A percentile compares a stretch with the other conserved stretches of the same genome.
phyloP scores from a whole-genome alignment of 2,329 filamentous ascomycete species.

The Colletotrichum simmondsii region DNA sequence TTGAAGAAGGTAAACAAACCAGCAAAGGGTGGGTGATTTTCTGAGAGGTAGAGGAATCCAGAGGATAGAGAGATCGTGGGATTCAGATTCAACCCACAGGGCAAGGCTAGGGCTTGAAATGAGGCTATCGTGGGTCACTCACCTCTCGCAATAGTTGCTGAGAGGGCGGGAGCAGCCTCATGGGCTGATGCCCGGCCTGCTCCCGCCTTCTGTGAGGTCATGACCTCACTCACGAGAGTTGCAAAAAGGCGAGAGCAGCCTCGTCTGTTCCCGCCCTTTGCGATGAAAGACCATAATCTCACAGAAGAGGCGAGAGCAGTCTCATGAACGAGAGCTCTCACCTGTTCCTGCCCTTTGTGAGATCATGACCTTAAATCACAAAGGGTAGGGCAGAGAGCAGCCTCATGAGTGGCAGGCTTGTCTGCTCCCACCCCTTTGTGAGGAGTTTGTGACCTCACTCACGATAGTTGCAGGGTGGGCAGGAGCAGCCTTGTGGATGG shows the following conservation, averaged over 20 bases:
- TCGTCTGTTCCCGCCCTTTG: too few relatives aligned
- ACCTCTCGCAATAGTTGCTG: background rate
- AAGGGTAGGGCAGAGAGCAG: too few relatives aligned
- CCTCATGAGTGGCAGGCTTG: too few relatives aligned
- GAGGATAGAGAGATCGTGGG: background rate
- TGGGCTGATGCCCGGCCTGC: background rate
- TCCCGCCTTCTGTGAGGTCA: background rate
- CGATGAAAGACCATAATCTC: too few relatives aligned
- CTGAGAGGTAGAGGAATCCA: background rate
- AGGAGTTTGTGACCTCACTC: background rate
- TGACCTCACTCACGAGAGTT: background rate
- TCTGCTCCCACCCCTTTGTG: too few relatives aligned
- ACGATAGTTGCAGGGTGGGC: background rate
- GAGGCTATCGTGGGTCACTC: background rate
- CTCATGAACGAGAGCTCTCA: too few relatives aligned
- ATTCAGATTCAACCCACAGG: background rate
- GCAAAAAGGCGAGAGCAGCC: too few relatives aligned
- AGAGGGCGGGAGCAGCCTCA: background rate
- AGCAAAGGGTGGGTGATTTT: background rate
- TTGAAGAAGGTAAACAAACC: background rate
- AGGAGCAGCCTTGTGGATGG: background rate
- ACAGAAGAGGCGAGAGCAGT: too few relatives aligned
- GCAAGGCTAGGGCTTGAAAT: constrained; percentile 11
- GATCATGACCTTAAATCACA: too few relatives aligned
- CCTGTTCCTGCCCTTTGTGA: too few relatives aligned